Evolutionary conservation across 140 eudicot genomes (phyloP).

Genomic region (Eryngium alpinum): DNA sequence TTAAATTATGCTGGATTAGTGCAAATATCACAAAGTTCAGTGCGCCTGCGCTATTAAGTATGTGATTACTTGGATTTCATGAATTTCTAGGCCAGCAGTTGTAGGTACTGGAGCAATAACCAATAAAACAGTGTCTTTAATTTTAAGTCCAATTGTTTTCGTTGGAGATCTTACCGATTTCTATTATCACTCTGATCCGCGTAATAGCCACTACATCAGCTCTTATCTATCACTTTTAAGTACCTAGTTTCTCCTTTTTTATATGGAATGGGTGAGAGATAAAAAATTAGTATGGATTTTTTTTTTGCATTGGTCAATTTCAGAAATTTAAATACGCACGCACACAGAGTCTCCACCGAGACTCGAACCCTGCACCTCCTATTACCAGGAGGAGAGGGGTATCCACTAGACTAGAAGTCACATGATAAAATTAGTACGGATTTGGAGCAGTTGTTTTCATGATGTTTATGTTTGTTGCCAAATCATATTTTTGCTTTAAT

Average conservation of each 20-base stretch:
- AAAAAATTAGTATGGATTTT: neutral
- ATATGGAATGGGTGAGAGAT: neutral
- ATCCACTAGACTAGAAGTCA: too few relatives aligned
- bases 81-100: neutral
- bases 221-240: neutral
- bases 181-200: too few relatives aligned
- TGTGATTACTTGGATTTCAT: neutral
- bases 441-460: too few relatives aligned
- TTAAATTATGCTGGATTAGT: too few relatives aligned
- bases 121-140: neutral
- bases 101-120: neutral
- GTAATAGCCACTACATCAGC: neutral
- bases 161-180: neutral
- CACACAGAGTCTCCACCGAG: too few relatives aligned
- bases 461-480: too few relatives aligned
- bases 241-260: neutral
- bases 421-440: neutral
- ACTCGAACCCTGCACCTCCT: too few relatives aligned
- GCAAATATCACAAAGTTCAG: neutral
- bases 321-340: too few relatives aligned
- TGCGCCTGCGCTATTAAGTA: neutral
- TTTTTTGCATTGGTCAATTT: too few relatives aligned
- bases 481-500: too few relatives aligned
- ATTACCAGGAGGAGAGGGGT: too few relatives aligned
- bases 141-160: neutral